Evolutionary conservation across 345 rosid genomes (phyloP).

Genomic region (Corymbia maculata): DNA sequence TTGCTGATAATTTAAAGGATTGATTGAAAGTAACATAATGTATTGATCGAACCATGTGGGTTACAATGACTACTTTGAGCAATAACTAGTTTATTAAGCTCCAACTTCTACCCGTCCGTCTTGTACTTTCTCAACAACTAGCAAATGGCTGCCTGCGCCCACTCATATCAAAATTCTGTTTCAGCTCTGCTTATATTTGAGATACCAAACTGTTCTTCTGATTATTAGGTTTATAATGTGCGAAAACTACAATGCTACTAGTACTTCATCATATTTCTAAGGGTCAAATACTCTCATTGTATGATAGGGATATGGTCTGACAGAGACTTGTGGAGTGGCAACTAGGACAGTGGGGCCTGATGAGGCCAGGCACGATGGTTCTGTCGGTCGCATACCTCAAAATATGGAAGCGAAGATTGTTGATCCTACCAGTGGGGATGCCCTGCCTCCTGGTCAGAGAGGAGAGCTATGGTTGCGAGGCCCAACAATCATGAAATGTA

Average conservation of each 20-base stretch:
- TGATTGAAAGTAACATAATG: background rate
- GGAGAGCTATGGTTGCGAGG: constrained; percentile 91
- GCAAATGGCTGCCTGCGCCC: background rate
- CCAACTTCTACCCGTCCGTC: background rate
- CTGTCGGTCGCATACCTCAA: constrained; percentile 55
- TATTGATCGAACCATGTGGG: background rate
- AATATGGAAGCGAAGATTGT: constrained; percentile 65
- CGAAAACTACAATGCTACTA: background rate
- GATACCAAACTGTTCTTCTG: background rate
- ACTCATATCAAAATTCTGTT: background rate
- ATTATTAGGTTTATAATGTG: background rate
- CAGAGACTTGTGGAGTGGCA: constrained; percentile 60
- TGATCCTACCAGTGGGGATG: constrained; percentile 55
- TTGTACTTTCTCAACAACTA: background rate
- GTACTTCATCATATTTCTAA: background rate
- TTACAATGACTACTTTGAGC: background rate
- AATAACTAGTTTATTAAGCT: background rate
- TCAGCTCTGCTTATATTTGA: background rate
- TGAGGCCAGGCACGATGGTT: constrained; percentile 35
- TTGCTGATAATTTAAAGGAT: background rate
- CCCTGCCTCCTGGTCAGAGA: constrained; percentile 52
- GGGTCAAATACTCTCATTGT: background rate
- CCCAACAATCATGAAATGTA: constrained; percentile 78
- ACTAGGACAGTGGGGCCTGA: constrained; percentile 28
- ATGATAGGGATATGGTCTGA: constrained; percentile 81